Conservation (phyloP, 306 rosid species). For the Luffa aegyptiaca region DNA sequence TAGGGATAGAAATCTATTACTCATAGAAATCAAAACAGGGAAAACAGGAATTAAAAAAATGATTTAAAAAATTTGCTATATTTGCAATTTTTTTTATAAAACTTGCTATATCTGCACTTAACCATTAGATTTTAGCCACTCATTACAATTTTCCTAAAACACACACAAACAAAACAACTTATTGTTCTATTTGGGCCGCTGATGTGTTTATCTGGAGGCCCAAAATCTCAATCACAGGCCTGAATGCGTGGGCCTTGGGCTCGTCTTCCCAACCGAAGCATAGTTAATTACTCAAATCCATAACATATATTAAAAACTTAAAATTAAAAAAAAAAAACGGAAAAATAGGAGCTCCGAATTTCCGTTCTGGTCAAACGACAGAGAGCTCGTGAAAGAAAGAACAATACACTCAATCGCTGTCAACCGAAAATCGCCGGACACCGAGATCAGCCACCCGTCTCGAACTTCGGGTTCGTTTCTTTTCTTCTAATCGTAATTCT, state of each 20-base stretch:
- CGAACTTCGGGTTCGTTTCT: slow-evolving; percentile 1
- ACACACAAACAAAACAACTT: neutral
- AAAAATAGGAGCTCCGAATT: neutral
- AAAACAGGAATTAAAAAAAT: too few relatives aligned
- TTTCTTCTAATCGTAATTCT: neutral
- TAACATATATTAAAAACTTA: neutral
- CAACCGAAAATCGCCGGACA: slow-evolving; percentile 1
- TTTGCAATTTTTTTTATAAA: too few relatives aligned
- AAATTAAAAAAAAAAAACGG: neutral
- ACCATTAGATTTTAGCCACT: too few relatives aligned
- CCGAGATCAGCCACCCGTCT: slow-evolving; percentile 5
- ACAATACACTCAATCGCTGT: slow-evolving; percentile 8
- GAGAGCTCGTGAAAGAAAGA: neutral
- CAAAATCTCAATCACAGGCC: neutral
- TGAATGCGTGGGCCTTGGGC: neutral
- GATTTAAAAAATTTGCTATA: too few relatives aligned
- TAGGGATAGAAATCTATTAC: too few relatives aligned
- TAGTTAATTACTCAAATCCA: neutral
- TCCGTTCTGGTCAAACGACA: neutral
- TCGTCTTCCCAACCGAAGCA: neutral
- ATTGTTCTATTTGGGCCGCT: neutral
- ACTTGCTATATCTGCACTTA: too few relatives aligned
- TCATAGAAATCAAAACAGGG: too few relatives aligned
- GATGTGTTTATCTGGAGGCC: neutral
- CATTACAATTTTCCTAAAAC: too few relatives aligned